Percentiles rank a stretch among this genome's conserved stretches.
phyloP scores from a whole-genome alignment of 331 rosid species.

The Prunus yedoensis region DNA sequence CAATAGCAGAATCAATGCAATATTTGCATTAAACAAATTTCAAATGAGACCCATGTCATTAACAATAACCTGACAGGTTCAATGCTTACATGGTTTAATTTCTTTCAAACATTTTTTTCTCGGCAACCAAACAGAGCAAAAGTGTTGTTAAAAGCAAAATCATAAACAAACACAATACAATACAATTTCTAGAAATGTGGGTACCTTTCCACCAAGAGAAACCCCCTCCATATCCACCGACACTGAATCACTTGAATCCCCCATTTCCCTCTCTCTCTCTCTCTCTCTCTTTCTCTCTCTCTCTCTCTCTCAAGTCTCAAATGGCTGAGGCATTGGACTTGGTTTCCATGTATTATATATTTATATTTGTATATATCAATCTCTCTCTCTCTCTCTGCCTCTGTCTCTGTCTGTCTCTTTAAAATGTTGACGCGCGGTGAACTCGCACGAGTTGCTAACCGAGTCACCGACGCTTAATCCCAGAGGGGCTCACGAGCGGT shows the following conservation, averaged over 20 bases:
- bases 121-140: conserved; percentile 27
- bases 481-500: conserved; percentile 54
- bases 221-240: conserved; percentile 85
- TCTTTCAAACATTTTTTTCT: conserved; percentile 13
- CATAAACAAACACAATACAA: neutral
- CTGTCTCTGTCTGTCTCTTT: conserved; percentile 5
- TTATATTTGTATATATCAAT: conserved; percentile 12
- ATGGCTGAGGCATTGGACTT: conserved; percentile 4
- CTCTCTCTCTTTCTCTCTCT: conserved; percentile 11
- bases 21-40: conserved; percentile 4
- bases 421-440: conserved; percentile 26
- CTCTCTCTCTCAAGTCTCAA: neutral
- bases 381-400: conserved; percentile 5
- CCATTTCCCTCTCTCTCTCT: conserved; percentile 37
- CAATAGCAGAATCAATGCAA: conserved; percentile 10
- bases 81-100: neutral
- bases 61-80: neutral
- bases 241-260: conserved; percentile 78
- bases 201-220: conserved; percentile 77
- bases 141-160: conserved; percentile 2
- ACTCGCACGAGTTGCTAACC: conserved; percentile 60
- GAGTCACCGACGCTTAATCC: conserved; percentile 95
- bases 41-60: neutral
- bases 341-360: conserved; percentile 15
- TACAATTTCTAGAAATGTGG: conserved; percentile 28